Evolutionary conservation across 495 filamentous ascomycete genomes (phyloP), one percentile per base, ranked within the genome.

Genomic region (Penicillium chermesinum): DNA sequence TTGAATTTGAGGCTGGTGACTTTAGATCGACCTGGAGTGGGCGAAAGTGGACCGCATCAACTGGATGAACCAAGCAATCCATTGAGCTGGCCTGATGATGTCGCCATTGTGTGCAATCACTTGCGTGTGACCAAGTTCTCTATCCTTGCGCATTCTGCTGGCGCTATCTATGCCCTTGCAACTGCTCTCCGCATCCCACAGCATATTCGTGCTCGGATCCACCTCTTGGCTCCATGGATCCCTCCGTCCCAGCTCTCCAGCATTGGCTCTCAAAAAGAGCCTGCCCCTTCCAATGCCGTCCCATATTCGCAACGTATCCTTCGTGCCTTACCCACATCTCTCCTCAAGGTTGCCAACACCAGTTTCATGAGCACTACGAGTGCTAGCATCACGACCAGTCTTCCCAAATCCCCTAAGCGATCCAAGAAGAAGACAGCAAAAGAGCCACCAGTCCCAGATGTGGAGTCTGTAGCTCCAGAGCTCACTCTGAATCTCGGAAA

Each of bases 201-300:
- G 55, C 88, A 96, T 63, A 93, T 99, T 52, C 84, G 91, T 13
- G 91, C 94, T 19, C 86, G 88, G 25, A 91, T 99, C 18, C 93
- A 99, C 66, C 82, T 99, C 7, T 76, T 99, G 10, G 91, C 93
- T 2, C 93, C 93, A 0, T 99, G 93, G 94, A 97, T 99, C 34
- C 93, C 93, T 1, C 93, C 93, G 0, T 95, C 89, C n/a, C 93
- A 99, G 58, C 86, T 97, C 74, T 90, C 83, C 30, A 85, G 81
- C 25, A 83, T 94, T 40, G 78, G 89, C 21, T 76, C 85, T n/a
- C 80, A 85, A 14, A 81, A 87, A 51, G 82, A 85, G 9, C 70
- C 85, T 8, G 81, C 86, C 0, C 89, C 89, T 0, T 83, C 79
- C 1, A 90, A 85, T 54, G 85, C 89, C 7, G 84, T 99, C 37